Evolutionary conservation across 352 stramenopile genomes (phyloP), one percentile per base, ranked within the genome.

Genomic region (Globisporangium splendens): DNA sequence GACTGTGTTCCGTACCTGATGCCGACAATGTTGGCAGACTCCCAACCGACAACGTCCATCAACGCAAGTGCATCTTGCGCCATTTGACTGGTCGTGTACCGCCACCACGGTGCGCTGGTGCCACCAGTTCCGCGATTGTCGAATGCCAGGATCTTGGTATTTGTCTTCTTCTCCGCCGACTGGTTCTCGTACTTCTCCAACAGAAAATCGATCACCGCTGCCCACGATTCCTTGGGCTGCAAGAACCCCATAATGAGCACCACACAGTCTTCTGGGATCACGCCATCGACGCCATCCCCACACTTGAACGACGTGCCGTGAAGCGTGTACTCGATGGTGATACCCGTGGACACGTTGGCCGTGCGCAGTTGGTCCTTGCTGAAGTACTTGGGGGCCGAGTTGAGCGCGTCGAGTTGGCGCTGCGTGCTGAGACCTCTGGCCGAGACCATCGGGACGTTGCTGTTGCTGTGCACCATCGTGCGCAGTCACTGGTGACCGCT

Each of bases 11-110:
- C 28, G 8, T 10, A 35, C 28, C 28, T 35, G 39, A 35, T 28
- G 46, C 80, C 80, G 1, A 71, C 72, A 46, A 77, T 46, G 44
- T 88, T 77, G 10, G 76, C 77, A 12, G 65, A 60, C 12, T 72
- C 22, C 80, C 80, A 90, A 1, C 64, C 59, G n/a, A 90, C 52
- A 39, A 62, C 58, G 38, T 87, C 70, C 62, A 87, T 58, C 10
- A 90, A 63, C n/a, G 69, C 75, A 15, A 90, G 46, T n/a, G 75
- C 67, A 35, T 90, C 80, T 28, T 73, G 61, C 2, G 80, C 80
- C 80, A 90, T 90, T 13, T 68, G 63, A 1, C 65, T 72, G 3
- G 76, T 88, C 22, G 72, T 80, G 65, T 90, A 90, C 21, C 66
- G 68, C 3, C 74, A 77, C 68, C 68, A 83, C 0, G 80, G 69